Percentiles rank a stretch among this genome's conserved stretches.
Conservation (phyloP, 345 rosid species). For the Gossypium anomalum region DNA sequence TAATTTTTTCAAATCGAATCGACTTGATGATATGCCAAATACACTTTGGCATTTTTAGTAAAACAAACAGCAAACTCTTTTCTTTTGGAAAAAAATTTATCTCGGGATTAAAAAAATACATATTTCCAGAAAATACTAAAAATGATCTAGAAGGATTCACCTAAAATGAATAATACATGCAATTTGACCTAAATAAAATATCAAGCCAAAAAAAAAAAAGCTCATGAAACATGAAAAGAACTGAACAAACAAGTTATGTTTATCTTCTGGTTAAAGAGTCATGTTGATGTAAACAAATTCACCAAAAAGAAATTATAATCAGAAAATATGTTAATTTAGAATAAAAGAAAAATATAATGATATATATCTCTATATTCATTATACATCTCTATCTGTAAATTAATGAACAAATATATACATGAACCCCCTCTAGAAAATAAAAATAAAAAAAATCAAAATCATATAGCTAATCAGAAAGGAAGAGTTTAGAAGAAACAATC, state of each 20-base stretch:
- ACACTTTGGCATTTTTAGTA: too few relatives aligned
- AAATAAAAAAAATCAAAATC: background rate
- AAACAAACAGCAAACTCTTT: too few relatives aligned
- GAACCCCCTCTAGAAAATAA: background rate
- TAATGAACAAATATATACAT: conserved; percentile 7
- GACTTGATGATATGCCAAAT: too few relatives aligned
- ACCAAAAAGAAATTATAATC: background rate
- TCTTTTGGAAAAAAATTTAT: too few relatives aligned
- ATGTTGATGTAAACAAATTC: conserved; percentile 3
- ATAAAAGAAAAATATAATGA: background rate
- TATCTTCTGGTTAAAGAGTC: background rate
- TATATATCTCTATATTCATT: background rate
- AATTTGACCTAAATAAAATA: too few relatives aligned
- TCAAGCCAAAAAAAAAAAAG: background rate
- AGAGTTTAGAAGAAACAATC: conserved; percentile 35
- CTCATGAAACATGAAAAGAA: background rate
- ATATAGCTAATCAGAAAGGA: background rate
- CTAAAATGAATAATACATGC: too few relatives aligned
- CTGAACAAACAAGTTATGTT: background rate
- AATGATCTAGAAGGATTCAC: too few relatives aligned
- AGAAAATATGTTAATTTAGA: background rate
- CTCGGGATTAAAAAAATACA: too few relatives aligned
- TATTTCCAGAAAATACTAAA: too few relatives aligned
- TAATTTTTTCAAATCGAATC: too few relatives aligned
- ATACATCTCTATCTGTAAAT: conserved; percentile 3